Conservation (phyloP, 2,329 filamentous ascomycete genomes). For the Ampelomyces quisqualis region DNA sequence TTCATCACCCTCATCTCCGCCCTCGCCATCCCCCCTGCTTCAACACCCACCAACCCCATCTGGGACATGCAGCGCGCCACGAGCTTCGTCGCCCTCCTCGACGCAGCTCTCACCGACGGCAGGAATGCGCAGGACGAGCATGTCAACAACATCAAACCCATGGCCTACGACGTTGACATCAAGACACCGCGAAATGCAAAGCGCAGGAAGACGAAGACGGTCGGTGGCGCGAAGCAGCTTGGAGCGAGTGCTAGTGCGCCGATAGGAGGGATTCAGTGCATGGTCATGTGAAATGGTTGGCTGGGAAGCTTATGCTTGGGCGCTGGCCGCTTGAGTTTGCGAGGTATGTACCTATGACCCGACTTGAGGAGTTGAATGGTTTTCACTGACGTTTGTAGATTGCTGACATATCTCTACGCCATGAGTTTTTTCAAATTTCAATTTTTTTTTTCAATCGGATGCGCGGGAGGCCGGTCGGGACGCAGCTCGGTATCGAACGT, state of each 20-base stretch:
- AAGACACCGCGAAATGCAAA: background rate
- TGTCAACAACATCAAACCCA: background rate
- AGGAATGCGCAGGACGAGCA: background rate
- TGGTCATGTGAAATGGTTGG: slow-evolving; percentile 3
- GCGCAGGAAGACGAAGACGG: background rate
- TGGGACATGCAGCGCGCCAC: background rate
- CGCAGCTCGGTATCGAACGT: too few species aligned
- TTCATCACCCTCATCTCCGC: background rate
- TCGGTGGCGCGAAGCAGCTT: background rate
- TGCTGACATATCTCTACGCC: too few species aligned
- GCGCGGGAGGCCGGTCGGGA: too few species aligned
- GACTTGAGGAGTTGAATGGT: too few species aligned
- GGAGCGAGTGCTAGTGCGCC: background rate
- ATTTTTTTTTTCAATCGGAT: too few species aligned
- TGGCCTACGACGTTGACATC: background rate
- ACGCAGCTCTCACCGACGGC: background rate
- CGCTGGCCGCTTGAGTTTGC: background rate
- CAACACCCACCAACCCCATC: background rate
- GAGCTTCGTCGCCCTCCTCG: background rate
- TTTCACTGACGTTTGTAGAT: background rate
- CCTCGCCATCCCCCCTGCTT: background rate
- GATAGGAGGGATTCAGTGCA: slow-evolving; percentile 5
- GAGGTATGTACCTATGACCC: background rate
- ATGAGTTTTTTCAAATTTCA: too few species aligned
- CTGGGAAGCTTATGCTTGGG: background rate